Evolutionary conservation across 352 stramenopile genomes (phyloP), one percentile per base, ranked within the genome.

Genomic region (Phytopythium cucurbitacearum): DNA sequence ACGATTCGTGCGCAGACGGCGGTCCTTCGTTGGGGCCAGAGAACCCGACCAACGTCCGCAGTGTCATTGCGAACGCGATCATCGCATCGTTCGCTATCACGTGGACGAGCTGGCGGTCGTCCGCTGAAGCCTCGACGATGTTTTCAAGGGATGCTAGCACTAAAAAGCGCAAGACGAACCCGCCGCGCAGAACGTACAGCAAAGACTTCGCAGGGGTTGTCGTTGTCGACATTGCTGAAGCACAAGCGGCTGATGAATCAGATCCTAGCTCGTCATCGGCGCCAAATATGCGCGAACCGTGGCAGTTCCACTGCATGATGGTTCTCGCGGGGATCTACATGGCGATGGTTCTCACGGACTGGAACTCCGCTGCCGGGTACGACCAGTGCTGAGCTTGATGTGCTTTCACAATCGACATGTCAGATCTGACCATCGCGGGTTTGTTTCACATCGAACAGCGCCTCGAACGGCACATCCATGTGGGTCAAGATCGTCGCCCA

Each of bases 401-500:
- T 51, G 9, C 12, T 33, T 36, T 56, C 32, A 21, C 38, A 43
- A 53, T 0, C 32, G 7, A 32, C 16, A 40, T 36, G 43, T 40
- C 16, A 21, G 21, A 28, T 28, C 21, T 28, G 2, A 28, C 21
- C 21, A 2, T 28, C 15, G 37, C 15, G 48, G n/a, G 16, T 13
- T 33, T 28, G 34, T 42, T 28, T n/a, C 36, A 12, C 15, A 15
- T 4, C 0, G 8, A 15, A 11, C 21, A 78, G 61, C n/a, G 65
- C 69, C 3, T 76, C 57, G 44, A 87, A 88, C 36, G 76, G 83
- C 11, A 71, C 95, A 1, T 95, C 82, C 13, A 98, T 98, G 94
- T 98, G 94, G 93, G 92, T 99, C 53, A 93, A 98, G 40, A 96
- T 98, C 65, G 68, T 79, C 9, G 84, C 89, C 21, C 95, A 98